Base-by-base conservation (phyloP, 2,329 filamentous ascomycete genomes). In the Chalaropsis thielavioides region DNA sequence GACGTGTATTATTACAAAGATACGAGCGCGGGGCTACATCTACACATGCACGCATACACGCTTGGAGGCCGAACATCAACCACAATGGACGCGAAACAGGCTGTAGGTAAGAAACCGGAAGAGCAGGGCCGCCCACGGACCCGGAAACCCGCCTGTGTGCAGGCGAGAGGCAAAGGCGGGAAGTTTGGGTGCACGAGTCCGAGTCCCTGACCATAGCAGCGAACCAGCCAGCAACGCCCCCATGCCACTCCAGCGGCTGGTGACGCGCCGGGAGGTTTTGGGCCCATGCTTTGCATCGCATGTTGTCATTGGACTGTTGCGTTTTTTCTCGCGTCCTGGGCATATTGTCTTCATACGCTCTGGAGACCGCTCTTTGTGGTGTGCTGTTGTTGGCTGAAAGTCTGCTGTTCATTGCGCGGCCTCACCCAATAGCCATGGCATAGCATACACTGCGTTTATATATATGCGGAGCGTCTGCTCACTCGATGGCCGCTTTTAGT, bases 21-120 rank as follows among this genome's bases (percentile, higher is more conserved):
- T n/a, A 56, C 51, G 13, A 56, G 46, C 46, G 46, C 46, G 10
- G 22, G 17, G 19, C 19, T 24, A 51, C 22, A 51, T 51, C 19
- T 22, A 22, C 46, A n/a, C 46, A 19, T 51, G 41, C 11, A 61
- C n/a, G 8, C n/a, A 44, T 27, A 43, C 41, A 65, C 56, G 63
- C 60, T n/a, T n/a, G n/a, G 22, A 31, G 17, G 46, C 46, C 46
- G n/a, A 65, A 59, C 49, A 59, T 49, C 63, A 31, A 40, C 56
- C 17, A 61, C 27, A 31, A 65, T 65, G 63, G 46, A 65, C 56
- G 19, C n/a, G 19, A 43, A 61, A 49, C 44, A 61, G 41, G 19
- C 27, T 22, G n/a, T 31, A 61, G 63, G 63, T 65, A 65, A 61
- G 63, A 44, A 35, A 44, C 31, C 13, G 27, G 17, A 27, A 56